Percentiles rank a stretch among this genome's conserved stretches.
phyloP scores from a whole-genome alignment of 2,329 filamentous ascomycete genomes.

The Parastagonospora nodorum region DNA sequence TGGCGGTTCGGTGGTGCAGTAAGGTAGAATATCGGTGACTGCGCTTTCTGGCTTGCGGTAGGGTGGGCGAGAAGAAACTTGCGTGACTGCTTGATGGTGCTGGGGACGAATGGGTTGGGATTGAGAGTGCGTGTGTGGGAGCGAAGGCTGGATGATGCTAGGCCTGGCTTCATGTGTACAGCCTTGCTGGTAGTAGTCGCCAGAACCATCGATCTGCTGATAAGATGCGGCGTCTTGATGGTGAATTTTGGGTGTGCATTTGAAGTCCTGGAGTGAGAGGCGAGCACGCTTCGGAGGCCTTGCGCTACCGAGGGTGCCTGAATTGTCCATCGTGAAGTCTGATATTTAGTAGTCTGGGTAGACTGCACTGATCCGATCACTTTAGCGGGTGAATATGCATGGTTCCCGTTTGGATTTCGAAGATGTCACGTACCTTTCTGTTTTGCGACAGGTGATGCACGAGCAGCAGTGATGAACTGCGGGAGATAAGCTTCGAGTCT shows the following conservation, averaged over 20 bases:
- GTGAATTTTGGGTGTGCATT: constrained; percentile 2
- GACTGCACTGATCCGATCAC: too few relatives aligned
- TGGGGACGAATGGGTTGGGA: background rate
- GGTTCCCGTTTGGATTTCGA: too few relatives aligned
- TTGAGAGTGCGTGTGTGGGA: background rate
- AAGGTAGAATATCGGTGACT: constrained; percentile 33
- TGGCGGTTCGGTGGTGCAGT: constrained; percentile 30
- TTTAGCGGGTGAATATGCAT: too few relatives aligned
- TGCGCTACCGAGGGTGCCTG: too few relatives aligned
- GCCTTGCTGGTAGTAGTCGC: constrained; percentile 3
- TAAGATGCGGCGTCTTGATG: background rate
- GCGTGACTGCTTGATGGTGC: background rate
- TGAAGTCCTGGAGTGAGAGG: background rate
- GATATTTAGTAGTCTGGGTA: too few relatives aligned
- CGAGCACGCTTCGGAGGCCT: background rate
- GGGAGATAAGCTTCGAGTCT: too few relatives aligned
- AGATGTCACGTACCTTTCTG: too few relatives aligned
- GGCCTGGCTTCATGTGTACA: background rate
- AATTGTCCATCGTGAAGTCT: too few relatives aligned
- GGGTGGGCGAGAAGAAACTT: background rate
- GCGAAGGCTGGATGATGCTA: background rate
- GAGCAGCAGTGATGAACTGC: too few relatives aligned
- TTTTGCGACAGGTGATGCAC: too few relatives aligned
- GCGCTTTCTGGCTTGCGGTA: constrained; percentile 3
- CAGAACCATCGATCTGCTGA: constrained; percentile 9